Evolutionary conservation across 139 green algal genomes (phyloP).

Genomic region (Chlamydomonas sp.): DNA sequence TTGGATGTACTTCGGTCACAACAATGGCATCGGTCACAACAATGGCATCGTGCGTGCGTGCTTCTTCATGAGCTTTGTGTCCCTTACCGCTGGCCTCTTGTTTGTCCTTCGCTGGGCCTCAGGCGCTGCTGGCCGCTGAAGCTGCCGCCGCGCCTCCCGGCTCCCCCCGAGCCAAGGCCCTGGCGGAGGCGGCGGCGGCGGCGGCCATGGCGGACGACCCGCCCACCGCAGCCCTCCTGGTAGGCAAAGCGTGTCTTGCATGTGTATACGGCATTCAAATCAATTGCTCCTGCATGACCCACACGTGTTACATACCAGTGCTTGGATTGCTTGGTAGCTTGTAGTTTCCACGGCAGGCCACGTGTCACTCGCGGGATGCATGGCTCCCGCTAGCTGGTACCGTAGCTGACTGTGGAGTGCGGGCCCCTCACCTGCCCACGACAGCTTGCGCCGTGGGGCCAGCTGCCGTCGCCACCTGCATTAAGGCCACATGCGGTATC

Average conservation of each 20-base stretch:
- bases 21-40: no score
- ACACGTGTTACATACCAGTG: no score
- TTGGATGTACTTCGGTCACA: no score
- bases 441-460: neutral
- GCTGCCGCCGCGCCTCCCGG: neutral
- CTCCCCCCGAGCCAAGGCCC: neutral
- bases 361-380: neutral
- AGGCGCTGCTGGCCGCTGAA: slow-evolving; percentile 3
- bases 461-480: neutral
- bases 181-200: slow-evolving; percentile 11
- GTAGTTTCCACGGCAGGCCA: no score
- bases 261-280: no score
- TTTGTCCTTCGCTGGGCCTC: neutral
- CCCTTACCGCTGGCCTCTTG: no score
- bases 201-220: neutral
- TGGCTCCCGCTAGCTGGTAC: neutral
- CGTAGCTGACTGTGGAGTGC: neutral
- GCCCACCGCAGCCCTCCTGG: neutral
- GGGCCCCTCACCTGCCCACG: neutral
- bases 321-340: no score
- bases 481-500: no score
- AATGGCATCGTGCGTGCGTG: no score
- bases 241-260: no score
- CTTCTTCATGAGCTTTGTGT: no score
- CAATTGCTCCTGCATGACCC: no score